phyloP scores from a whole-genome alignment of 2,329 filamentous ascomycete species.

The Nannizziopsis arthrosporioides region DNA sequence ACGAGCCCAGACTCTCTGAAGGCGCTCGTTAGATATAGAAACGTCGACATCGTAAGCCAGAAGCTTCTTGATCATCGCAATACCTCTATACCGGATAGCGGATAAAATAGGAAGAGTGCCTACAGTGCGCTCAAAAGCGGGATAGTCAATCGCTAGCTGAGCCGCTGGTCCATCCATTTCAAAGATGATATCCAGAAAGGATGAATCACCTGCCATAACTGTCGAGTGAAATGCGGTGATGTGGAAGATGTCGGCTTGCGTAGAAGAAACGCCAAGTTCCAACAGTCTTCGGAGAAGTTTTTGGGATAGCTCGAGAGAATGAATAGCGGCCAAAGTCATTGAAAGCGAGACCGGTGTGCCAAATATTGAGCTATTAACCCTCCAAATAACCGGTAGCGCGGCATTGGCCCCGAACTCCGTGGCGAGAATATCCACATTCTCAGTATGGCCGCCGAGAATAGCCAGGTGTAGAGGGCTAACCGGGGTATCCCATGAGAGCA shows the following conservation, averaged over 20 bases:
- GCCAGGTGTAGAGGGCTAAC: constrained; percentile 67
- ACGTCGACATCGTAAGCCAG: constrained; percentile 49
- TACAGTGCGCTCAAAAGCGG: background rate
- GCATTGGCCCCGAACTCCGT: constrained; percentile 65
- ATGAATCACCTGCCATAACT: constrained; percentile 37
- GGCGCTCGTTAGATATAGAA: constrained; percentile 43
- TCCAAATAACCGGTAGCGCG: constrained; percentile 15
- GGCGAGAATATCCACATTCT: constrained; percentile 58
- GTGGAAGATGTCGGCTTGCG: constrained; percentile 55
- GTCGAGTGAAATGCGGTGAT: constrained; percentile 55
- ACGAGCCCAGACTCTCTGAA: constrained; percentile 11
- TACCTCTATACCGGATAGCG: constrained; percentile 30
- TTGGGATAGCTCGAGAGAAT: constrained; percentile 4
- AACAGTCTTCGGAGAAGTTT: constrained; percentile 5
- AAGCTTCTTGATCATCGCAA: constrained; percentile 45
- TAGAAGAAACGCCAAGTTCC: constrained; percentile 52
- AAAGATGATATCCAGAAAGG: constrained; percentile 9
- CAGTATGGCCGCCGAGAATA: constrained; percentile 58
- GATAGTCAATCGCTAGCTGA: constrained; percentile 11
- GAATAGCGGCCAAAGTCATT: constrained; percentile 4
- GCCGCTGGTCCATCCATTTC: constrained; percentile 11
- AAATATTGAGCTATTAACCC: too few species aligned
- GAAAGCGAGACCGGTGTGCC: constrained; percentile 7
- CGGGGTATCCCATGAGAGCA: constrained; percentile 66
- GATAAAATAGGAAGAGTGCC: background rate